Base-by-base conservation (phyloP, 805 yeast genomes). In the Scheffersomyces lignosus region DNA sequence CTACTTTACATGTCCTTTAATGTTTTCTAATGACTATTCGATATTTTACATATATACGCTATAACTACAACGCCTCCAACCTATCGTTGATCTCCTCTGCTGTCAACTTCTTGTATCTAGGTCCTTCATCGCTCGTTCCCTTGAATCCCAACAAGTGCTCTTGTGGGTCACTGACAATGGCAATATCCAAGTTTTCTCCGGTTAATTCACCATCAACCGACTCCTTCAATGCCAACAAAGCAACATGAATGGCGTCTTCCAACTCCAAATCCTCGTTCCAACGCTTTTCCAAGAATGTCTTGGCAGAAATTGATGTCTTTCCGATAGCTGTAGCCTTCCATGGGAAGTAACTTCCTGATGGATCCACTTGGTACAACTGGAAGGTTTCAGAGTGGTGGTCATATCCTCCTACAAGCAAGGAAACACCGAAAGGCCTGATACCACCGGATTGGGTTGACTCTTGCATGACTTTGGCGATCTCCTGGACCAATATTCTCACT, bases 241-340 rank as follows among this genome's bases (percentile, higher is more conserved):
- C 96, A 58, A 91, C 93, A 63, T 93, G 98, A 47, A 93, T 87
- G 34, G 98, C 99, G 61, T 93, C 99, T 67, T 93, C 99, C 45
- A 93, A 74, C 68, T 93, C 99, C 58, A 93, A 73, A 63, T 93
- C 96, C 48, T 89, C 95, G 59, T 90, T 91, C 97, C 98, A 93
- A 67, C 99, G 82, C 69, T 93, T 93, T 63, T 93, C 99, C 57
- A 93, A 69, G 54, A 93, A 93, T 1, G 98, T 91, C 71, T 95
- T 93, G 24, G 98, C 99, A n/a, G 95, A 87, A 29, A 81, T 80
- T 3, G 96, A 82, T 17, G 96, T 95, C 59, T 89, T 90, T 47
- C 99, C 99, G 52, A 93, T 93, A 16, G 99, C 98, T 3, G 99
- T 91, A 26, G 99, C 99, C 66, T 91, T 93, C 99, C 99, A 93